Evolutionary conservation across 192 early-diverging fungal genomes (phyloP), one percentile per base, ranked within the genome.

Genomic region (Oehlia diaphana): DNA sequence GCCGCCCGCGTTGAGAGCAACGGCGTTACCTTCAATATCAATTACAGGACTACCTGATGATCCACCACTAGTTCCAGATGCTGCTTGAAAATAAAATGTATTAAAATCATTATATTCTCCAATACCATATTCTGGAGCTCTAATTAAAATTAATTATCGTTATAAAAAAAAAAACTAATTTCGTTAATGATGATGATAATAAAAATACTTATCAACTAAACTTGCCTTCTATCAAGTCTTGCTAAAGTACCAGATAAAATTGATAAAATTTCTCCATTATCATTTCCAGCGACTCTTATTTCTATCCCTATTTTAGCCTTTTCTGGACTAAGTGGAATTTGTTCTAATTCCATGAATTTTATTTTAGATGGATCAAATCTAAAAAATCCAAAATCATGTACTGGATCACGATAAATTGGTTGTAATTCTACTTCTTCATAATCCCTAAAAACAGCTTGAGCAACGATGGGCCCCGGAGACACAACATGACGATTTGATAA

Each of bases 321-420:
- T 69, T 92, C 90, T 0, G 94, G 93, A 31, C 86, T 85, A 37
- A 95, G 84, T 26, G 85, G 83, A 72, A 95, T 94, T 74, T 91
- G 88, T 19, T 85, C 82, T 5, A 93, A 81, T 23, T 91, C 81
- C 89, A 93, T 93, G 78, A 91, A 92, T 72, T 92, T 89, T 58
- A 95, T 82, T 78, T 90, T 84, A 33, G 79, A 77, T 6, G 90
- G 91, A 76, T 95, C 91, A 68, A 93, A 95, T 83, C 89, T 85
- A 77, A 94, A 85, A 77, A 95, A 93, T 8, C 93, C 93, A 92
- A 94, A 95, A 85, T 95, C 94, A 81, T 95, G 94, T 49, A 95
- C 87, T 1, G 94, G 94, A 75, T 95, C 94, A 50, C 93, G 90
- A 78, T 94, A 95, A 37, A 95, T 88, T 4, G 92, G 90, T 28